Conservation (phyloP, 805 yeast genomes). For the Teunomyces cretensis region DNA sequence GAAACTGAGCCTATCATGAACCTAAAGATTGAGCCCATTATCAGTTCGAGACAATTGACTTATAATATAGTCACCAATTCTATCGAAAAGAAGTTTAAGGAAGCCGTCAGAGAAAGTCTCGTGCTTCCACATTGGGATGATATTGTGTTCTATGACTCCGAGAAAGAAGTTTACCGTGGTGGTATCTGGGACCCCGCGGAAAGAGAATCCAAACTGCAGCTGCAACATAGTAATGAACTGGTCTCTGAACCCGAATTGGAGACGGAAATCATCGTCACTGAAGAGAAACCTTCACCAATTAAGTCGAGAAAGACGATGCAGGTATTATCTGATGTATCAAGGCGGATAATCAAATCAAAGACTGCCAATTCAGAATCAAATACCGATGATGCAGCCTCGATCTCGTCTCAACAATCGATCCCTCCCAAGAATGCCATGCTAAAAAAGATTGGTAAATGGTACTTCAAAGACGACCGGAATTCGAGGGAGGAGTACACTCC, state of each 20-base stretch:
- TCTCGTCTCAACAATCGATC: not conserved
- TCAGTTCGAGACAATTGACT: conserved; percentile 78
- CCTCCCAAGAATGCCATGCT: conserved; percentile 35
- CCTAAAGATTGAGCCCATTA: conserved; percentile 83
- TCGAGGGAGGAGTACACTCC: conserved; percentile 34
- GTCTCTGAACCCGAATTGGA: conserved; percentile 3
- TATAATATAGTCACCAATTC: conserved; percentile 77
- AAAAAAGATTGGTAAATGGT: conserved; percentile 69
- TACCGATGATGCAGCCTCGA: not conserved
- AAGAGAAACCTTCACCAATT: not conserved
- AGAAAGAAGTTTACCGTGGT: conserved; percentile 75
- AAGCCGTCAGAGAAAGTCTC: conserved; percentile 72
- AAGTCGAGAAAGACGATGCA: conserved; percentile 1
- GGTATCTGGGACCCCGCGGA: conserved; percentile 79
- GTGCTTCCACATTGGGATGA: conserved; percentile 93
- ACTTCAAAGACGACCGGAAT: conserved; percentile 45
- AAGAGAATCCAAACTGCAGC: conserved; percentile 12
- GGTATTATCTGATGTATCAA: conserved; percentile 25
- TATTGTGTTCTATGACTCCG: conserved; percentile 64
- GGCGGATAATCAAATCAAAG: conserved; percentile 12
- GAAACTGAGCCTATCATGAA: conserved; percentile 74
- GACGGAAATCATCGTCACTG: not conserved
- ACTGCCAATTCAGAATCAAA: not conserved
- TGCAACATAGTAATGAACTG: not conserved
- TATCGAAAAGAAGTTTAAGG: conserved; percentile 75